Percentiles rank a stretch among this genome's conserved stretches.
Evolutionary conservation across 176 grass and related monocot species (phyloP).

Genomic region (Eleusine indica): DNA sequence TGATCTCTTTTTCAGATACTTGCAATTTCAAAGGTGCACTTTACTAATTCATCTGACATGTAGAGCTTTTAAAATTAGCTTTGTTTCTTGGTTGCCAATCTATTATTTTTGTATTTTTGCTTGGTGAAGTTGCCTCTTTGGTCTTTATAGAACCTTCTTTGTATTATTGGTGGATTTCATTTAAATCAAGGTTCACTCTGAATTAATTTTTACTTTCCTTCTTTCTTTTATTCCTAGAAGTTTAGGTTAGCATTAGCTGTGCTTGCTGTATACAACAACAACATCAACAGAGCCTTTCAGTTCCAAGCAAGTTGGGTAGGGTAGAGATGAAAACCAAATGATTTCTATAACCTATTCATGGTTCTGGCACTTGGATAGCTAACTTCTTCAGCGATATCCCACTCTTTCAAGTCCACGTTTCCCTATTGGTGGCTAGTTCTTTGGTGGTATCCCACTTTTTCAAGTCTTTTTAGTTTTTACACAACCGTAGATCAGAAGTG

Average conservation of each 20-base stretch:
- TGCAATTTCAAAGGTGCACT: slow-evolving; percentile 3
- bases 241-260: background rate
- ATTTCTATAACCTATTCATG: background rate
- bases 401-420: background rate
- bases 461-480: too few species aligned
- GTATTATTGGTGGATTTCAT: background rate
- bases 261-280: background rate
- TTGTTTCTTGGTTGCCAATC: slow-evolving; percentile 1
- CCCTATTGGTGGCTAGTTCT: too few species aligned
- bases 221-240: slow-evolving; percentile 19
- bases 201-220: slow-evolving; percentile 8
- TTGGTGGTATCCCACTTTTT: too few species aligned
- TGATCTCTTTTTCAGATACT: background rate
- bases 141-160: slow-evolving; percentile 25
- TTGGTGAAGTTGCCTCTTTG: slow-evolving; percentile 23
- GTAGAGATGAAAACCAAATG: background rate
- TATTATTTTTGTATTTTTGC: background rate
- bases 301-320: background rate
- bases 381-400: background rate
- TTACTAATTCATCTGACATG: slow-evolving; percentile 1
- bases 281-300: background rate
- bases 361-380: background rate
- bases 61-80: background rate
- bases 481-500: too few species aligned
- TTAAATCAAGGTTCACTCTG: background rate